Evolutionary conservation across 495 filamentous ascomycete species (phyloP).

Genomic region (Xylaria curta): DNA sequence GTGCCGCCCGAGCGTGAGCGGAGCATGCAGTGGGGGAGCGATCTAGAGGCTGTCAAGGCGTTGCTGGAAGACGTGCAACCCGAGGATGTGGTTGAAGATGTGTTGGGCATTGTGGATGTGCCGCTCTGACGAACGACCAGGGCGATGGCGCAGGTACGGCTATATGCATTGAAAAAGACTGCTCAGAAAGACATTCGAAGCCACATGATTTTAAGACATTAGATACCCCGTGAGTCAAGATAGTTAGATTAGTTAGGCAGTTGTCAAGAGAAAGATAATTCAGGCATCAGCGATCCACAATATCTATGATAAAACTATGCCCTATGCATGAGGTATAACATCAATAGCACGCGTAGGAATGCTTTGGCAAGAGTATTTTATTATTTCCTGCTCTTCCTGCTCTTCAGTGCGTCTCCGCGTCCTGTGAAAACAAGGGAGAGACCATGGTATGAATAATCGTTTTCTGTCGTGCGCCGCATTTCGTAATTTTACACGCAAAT

Average conservation of each 20-base stretch:
- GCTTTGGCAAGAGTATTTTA: not conserved
- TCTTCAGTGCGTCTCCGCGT: not conserved
- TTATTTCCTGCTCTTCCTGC: not conserved
- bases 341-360: not conserved
- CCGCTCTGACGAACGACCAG: slow-evolving; percentile 58
- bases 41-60: slow-evolving; percentile 67
- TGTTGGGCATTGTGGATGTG: slow-evolving; percentile 70
- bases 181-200: not conserved
- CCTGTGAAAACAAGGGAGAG: not conserved
- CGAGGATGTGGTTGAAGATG: slow-evolving; percentile 85
- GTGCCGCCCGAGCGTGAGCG: slow-evolving; percentile 73
- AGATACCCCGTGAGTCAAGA: slow-evolving; percentile 30
- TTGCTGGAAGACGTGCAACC: slow-evolving; percentile 71
- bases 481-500: slow-evolving; percentile 21
- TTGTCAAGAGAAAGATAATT: not conserved
- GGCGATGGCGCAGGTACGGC: not conserved
- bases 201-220: not conserved
- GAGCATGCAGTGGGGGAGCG: slow-evolving; percentile 93
- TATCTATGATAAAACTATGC: not conserved
- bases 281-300: not conserved
- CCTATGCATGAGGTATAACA: not conserved
- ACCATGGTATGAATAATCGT: slow-evolving; percentile 13
- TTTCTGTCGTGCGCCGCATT: slow-evolving; percentile 13
- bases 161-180: not conserved
- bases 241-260: not conserved